These are phyloP conservation scores for Pilasporangium apinafurcum DNA, from an alignment of 352 stramenopile genomes.

Conservation along the genomic window DNA sequence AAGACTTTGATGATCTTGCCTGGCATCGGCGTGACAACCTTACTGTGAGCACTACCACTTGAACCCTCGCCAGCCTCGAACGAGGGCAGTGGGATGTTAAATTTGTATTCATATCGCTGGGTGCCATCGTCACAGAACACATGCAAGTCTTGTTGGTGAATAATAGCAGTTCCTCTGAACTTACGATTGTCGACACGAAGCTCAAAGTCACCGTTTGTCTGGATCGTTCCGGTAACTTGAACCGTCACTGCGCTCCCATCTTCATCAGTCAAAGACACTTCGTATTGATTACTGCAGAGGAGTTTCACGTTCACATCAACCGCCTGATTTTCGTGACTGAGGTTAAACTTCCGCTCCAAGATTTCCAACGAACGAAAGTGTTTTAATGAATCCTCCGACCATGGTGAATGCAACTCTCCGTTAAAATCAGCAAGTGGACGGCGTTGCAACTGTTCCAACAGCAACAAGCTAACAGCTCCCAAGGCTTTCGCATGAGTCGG, in stretches of 20 bases:
- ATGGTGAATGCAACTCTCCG: constrained; percentile 49
- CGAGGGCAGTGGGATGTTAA: constrained; percentile 59
- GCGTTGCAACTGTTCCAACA: constrained; percentile 49
- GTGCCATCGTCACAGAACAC: constrained; percentile 73
- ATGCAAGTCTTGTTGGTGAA: constrained; percentile 64
- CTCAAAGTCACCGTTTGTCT: constrained; percentile 50
- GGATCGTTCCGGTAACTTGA: constrained; percentile 24
- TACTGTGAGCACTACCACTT: constrained; percentile 32
- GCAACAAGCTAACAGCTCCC: constrained; percentile 64
- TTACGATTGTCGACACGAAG: constrained; percentile 56
- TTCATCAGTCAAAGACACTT: constrained; percentile 23
- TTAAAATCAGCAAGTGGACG: constrained; percentile 24
- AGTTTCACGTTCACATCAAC: constrained; percentile 37
- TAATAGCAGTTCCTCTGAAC: constrained; percentile 58
- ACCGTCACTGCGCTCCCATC: constrained; percentile 10
- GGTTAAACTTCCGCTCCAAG: constrained; percentile 37
- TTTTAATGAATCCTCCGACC: constrained; percentile 36
- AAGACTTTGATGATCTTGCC: constrained; percentile 92
- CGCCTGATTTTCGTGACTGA: constrained; percentile 36
- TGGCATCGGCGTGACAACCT: constrained; percentile 91
- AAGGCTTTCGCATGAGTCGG: constrained; percentile 63
- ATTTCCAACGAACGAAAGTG: constrained; percentile 60
- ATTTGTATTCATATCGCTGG: constrained; percentile 79
- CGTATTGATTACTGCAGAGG: constrained; percentile 28
- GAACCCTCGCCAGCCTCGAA: constrained; percentile 20